phyloP scores from a whole-genome alignment of 75 land plant genomes.

The Chamaecyparis obtusa region DNA sequence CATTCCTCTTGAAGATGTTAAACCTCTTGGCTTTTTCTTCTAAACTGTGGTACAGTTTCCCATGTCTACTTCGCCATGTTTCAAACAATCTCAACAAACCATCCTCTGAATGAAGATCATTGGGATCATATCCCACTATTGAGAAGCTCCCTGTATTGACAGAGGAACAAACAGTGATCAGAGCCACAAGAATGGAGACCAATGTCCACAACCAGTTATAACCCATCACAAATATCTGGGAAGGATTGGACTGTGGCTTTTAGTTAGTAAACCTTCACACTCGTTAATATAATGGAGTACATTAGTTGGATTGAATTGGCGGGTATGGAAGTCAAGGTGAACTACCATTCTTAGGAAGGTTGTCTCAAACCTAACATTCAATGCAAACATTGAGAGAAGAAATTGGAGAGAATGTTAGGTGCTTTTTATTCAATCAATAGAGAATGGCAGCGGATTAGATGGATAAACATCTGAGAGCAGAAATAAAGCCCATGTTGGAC shows the following conservation, averaged over 20 bases:
- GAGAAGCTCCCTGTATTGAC: not conserved
- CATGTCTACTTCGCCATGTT: slow-evolving; percentile 7
- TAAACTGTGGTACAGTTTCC: not conserved
- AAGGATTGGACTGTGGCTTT: not conserved
- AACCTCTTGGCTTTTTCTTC: slow-evolving; percentile 13
- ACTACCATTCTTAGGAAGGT: slow-evolving; percentile 1
- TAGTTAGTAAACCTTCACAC: not conserved
- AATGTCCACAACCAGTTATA: not conserved
- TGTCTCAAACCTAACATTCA: not conserved
- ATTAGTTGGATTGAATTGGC: not conserved
- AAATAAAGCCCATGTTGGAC: not conserved
- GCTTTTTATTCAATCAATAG: not conserved
- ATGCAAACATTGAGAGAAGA: not conserved
- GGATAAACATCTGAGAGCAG: not conserved
- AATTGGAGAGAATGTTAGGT: not conserved
- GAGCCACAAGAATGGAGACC: not conserved
- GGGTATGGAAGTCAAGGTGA: not conserved
- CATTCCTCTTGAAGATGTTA: slow-evolving; percentile 36
- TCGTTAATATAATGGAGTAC: not conserved
- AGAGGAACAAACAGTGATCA: not conserved
- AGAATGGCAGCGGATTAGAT: not conserved
- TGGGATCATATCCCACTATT: slow-evolving; percentile 6
- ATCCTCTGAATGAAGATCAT: slow-evolving; percentile 18
- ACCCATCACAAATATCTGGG: not conserved
- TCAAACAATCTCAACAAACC: slow-evolving; percentile 13